Base-by-base conservation (phyloP, 2,329 filamentous ascomycete genomes). In the Ceratocystis cubensis region DNA sequence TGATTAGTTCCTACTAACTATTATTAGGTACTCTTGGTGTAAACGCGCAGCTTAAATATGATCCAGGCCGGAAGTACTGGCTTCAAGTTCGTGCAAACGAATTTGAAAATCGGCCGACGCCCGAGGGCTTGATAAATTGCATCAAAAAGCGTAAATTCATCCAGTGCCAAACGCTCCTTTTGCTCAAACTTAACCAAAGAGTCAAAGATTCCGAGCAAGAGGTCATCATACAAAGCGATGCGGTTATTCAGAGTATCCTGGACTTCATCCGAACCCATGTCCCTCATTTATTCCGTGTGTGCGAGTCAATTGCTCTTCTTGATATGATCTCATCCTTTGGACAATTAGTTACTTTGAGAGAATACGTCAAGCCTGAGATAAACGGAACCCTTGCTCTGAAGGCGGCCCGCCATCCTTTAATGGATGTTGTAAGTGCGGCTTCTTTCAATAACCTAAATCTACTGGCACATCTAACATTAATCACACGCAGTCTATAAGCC, bases 251-350 rank as follows among this genome's bases (percentile, higher is more conserved):
- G 69, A 76, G 83, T 10, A 79, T 99, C 1, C 83, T 95, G 17
- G 79, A 83, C 17, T 79, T 85, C n/a, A 81, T 96, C n/a, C 83
- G 89, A 44, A 77, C 79, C 0, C 82, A 91, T 68, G 84, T 92
- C 22, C 85, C 88, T 0, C 78, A 80, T 2, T 78, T 99, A 0
- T 96, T 96, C 76, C 86, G 86, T 66, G 84, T 95, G 50, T 94
- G 90, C 70, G 92, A 97, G 73, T 87, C 88, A 13, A 84, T 97
- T 69, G 90, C 88, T 1, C 82, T 96, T 72, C 79, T 96, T 1
- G 94, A 99, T 74, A 93, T 96, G 87, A 79, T 95, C 33, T 77
- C 84, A 1, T 83, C 88, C 0, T 95, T 96, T 73, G 86, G 84
- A 0, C 86, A 96, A 25, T 75, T 92, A 1, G 85, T 87, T 13